These are phyloP conservation scores for Turnera subulata DNA, from an alignment of 345 rosid species.

Conservation along the genomic window DNA sequence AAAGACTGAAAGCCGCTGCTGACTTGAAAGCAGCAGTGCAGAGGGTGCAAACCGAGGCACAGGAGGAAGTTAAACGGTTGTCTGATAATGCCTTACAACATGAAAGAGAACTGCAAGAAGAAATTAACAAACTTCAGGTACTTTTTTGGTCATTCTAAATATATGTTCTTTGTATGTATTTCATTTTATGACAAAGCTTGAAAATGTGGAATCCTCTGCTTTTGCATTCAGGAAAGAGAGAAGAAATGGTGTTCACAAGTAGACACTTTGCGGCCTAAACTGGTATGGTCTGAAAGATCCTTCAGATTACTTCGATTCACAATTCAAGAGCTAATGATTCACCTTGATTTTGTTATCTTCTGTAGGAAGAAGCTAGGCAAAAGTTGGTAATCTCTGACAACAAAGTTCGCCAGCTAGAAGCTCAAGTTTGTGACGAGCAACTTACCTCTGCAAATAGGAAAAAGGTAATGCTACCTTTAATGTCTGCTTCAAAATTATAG, in stretches of 20 bases:
- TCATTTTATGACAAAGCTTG: conserved; percentile 1
- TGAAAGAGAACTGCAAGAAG: conserved; percentile 75
- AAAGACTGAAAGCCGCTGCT: conserved; percentile 62
- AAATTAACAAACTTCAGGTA: conserved; percentile 85
- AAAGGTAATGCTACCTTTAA: conserved; percentile 40
- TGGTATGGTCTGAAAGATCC: conserved; percentile 40
- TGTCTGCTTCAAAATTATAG: conserved; percentile 3
- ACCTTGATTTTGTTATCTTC: conserved; percentile 9
- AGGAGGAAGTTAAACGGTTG: conserved; percentile 60
- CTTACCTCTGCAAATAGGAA: conserved; percentile 51
- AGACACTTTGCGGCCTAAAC: conserved; percentile 69
- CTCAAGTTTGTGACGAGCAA: conserved; percentile 74
- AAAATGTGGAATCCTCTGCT: conserved; percentile 16
- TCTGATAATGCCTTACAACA: conserved; percentile 58
- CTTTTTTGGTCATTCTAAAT: conserved; percentile 3
- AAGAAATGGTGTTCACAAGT: conserved; percentile 70
- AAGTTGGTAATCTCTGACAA: conserved; percentile 80
- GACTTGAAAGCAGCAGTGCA: conserved; percentile 76
- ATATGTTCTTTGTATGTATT: conserved; percentile 12
- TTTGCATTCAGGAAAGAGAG: conserved; percentile 60
- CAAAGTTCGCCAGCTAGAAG: conserved; percentile 85
- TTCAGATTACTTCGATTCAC: background rate
- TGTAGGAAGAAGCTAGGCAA: conserved; percentile 83
- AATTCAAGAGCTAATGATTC: background rate
- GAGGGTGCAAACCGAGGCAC: conserved; percentile 70